These are phyloP conservation scores for Ammopiptanthus mongolicus DNA, from an alignment of 306 rosid species.

Conservation along the genomic window DNA sequence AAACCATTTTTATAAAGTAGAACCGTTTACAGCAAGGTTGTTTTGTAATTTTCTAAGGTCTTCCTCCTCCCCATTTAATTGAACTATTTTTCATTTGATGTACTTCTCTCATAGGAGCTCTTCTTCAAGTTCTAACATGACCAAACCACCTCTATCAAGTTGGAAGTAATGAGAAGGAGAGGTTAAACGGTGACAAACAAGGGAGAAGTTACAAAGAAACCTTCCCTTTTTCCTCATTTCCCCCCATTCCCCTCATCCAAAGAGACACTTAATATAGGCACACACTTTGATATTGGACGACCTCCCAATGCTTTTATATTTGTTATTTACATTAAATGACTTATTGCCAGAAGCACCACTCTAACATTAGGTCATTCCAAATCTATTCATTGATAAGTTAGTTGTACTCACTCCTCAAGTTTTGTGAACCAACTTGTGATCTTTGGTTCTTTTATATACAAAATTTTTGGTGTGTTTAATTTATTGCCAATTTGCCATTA, in stretches of 20 bases:
- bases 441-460: not conserved
- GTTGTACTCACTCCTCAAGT: not conserved
- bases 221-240: not conserved
- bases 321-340: conserved; percentile 14
- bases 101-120: too few species aligned
- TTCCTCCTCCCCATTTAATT: too few species aligned
- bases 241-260: not conserved
- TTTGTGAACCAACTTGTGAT: not conserved
- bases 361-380: not conserved
- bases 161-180: too few species aligned
- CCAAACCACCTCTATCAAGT: too few species aligned
- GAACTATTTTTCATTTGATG: too few species aligned
- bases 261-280: not conserved
- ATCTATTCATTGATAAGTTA: not conserved
- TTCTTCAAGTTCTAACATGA: too few species aligned
- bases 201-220: not conserved
- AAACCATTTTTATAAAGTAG: too few species aligned
- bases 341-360: not conserved
- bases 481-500: conserved; percentile 9
- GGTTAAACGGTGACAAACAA: too few species aligned
- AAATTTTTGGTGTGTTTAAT: conserved; percentile 9
- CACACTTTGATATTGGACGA: not conserved
- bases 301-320: not conserved
- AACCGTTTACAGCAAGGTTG: too few species aligned
- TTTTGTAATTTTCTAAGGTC: too few species aligned